phyloP scores from a whole-genome alignment of 2,329 filamentous ascomycete genomes.

The Eutypa lata region DNA sequence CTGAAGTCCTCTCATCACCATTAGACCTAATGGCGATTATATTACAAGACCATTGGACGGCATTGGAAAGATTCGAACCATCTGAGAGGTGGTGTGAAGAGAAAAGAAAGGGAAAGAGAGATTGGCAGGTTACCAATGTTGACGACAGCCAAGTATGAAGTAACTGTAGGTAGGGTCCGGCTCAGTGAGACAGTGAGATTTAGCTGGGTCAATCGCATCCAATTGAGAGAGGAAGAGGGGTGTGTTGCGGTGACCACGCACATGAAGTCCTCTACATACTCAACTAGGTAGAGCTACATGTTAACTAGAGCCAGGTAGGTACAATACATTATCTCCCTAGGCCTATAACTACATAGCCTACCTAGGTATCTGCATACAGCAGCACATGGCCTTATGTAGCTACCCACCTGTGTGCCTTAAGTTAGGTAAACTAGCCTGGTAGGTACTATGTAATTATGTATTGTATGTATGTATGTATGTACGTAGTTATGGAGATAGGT shows the following conservation, averaged over 20 bases:
- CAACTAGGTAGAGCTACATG: no score
- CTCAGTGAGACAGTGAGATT: no score
- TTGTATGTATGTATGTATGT: background rate
- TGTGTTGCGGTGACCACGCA: background rate
- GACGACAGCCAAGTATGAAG: background rate
- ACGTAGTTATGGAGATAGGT: background rate
- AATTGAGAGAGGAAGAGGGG: background rate
- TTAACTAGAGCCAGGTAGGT: no score
- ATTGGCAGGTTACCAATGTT: background rate
- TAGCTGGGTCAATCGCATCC: background rate
- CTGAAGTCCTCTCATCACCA: background rate
- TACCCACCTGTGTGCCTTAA: no score
- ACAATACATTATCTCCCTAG: no score
- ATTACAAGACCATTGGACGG: background rate
- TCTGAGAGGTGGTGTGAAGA: background rate
- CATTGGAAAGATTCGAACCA: background rate
- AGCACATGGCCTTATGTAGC: no score
- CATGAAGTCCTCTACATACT: no score
- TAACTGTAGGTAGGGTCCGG: no score
- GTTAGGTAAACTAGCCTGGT: background rate
- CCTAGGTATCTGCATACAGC: no score
- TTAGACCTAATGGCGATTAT: background rate
- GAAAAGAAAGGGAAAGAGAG: background rate
- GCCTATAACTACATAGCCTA: no score
- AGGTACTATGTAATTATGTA: background rate